Evolutionary conservation across 2,329 filamentous ascomycete species (phyloP).

Genomic region (Verticillium nubilum): DNA sequence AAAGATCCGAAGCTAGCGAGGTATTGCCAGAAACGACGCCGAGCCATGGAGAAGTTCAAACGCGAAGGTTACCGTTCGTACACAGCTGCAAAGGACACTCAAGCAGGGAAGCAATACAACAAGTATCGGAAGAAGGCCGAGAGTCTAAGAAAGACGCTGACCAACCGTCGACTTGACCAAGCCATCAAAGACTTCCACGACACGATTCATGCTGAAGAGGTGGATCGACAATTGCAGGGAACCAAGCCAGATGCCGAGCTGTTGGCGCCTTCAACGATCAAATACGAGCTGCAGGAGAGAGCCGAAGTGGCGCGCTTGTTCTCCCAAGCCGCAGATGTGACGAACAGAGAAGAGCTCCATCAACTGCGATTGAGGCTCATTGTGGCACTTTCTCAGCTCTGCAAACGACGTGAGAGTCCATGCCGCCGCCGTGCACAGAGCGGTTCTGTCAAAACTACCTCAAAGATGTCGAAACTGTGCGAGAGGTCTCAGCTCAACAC

Average conservation of each 20-base stretch:
- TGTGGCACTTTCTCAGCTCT: conserved; percentile 11
- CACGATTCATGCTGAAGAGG: conserved; percentile 13
- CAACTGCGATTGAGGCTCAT: conserved; percentile 13
- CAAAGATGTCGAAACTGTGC: neutral
- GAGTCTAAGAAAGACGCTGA: conserved; percentile 11
- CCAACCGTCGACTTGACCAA: conserved; percentile 8
- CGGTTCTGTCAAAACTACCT: neutral
- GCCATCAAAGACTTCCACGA: conserved; percentile 15
- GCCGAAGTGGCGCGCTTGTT: conserved; percentile 14
- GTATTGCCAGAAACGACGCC: conserved; percentile 3
- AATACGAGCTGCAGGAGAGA: conserved; percentile 17
- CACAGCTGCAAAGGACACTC: conserved; percentile 11
- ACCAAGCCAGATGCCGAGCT: conserved; percentile 12
- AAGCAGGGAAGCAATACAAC: conserved; percentile 9
- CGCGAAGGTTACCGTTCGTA: conserved; percentile 12
- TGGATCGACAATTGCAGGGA: conserved; percentile 14
- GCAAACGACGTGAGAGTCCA: conserved; percentile 13
- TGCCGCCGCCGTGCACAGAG: neutral
- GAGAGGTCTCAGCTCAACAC: neutral
- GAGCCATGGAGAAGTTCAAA: conserved; percentile 5
- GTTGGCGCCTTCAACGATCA: conserved; percentile 11
- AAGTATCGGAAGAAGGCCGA: conserved; percentile 12
- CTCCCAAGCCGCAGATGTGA: conserved; percentile 12
- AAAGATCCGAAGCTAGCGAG: conserved; percentile 9
- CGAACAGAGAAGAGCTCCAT: conserved; percentile 12